Conservation (phyloP, 139 green algal genomes). For the Monoraphidium neglectum region DNA sequence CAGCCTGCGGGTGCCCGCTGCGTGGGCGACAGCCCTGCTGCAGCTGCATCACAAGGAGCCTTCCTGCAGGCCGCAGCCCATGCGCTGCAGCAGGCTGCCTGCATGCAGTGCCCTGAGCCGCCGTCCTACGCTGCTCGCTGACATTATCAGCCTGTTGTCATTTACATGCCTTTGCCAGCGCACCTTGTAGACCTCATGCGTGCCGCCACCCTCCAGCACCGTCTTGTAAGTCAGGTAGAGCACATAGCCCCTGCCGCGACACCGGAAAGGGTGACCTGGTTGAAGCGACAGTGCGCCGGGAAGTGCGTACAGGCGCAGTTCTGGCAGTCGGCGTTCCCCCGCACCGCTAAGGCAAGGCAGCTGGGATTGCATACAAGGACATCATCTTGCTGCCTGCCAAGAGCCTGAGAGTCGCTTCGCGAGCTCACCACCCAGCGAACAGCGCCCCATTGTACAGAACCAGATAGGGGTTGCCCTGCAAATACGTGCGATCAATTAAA, state of each 20-base stretch:
- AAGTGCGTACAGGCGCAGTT: background rate
- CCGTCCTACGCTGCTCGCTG: background rate
- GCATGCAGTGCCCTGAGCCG: no score
- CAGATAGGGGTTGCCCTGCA: slow-evolving; percentile 63
- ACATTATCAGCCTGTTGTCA: no score
- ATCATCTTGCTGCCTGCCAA: background rate
- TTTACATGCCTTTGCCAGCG: no score
- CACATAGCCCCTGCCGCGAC: slow-evolving; percentile 66
- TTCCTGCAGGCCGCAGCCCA: no score
- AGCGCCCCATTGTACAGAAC: slow-evolving; percentile 70
- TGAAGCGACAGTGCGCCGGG: background rate
- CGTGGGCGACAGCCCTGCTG: no score
- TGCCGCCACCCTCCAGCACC: slow-evolving; percentile 29
- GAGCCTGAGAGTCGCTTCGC: background rate
- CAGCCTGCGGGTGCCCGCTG: no score
- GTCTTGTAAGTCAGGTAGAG: slow-evolving; percentile 53
- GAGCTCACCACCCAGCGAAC: slow-evolving; percentile 52
- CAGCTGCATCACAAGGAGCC: no score
- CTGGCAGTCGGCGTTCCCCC: background rate
- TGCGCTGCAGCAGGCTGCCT: no score
- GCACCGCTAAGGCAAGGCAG: background rate
- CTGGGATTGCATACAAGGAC: background rate
- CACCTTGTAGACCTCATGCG: slow-evolving; percentile 61
- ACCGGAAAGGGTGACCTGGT: no score
- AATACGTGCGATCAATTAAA: background rate